phyloP scores from a whole-genome alignment of 108 stramenopile genomes.

The Thalassiosira profunda region DNA sequence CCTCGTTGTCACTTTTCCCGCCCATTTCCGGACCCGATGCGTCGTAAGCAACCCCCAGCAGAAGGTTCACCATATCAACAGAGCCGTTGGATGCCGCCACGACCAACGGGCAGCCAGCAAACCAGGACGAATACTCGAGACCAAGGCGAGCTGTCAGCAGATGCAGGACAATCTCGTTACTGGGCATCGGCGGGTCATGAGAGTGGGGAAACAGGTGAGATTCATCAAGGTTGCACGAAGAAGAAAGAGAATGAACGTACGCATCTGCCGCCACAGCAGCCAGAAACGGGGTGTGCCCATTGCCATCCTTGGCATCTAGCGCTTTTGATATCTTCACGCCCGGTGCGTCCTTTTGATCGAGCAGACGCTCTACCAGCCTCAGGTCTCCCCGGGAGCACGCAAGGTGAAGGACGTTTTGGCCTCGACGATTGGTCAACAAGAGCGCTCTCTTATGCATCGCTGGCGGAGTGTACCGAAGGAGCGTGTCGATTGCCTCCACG shows the following conservation, averaged over 20 bases:
- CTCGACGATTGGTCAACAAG: conserved; percentile 46
- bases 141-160: conserved; percentile 58
- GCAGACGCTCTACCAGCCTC: conserved; percentile 56
- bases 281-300: conserved; percentile 57
- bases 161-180: conserved; percentile 58
- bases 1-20: not conserved
- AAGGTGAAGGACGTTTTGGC: conserved; percentile 63
- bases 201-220: not conserved
- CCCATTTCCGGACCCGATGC: not conserved
- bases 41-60: conserved; percentile 51
- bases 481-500: conserved; percentile 14
- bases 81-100: conserved; percentile 58
- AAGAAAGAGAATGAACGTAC: not conserved
- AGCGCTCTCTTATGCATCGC: conserved; percentile 37
- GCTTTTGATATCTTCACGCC: conserved; percentile 48
- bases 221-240: not conserved
- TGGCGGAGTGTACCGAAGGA: conserved; percentile 27
- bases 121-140: conserved; percentile 17
- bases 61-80: conserved; percentile 64
- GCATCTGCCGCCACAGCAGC: conserved; percentile 63
- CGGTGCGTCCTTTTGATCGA: conserved; percentile 30
- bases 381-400: conserved; percentile 59
- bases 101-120: conserved; percentile 54
- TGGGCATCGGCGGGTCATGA: not conserved
- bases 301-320: conserved; percentile 49